Conservation (phyloP, 2,329 filamentous ascomycete species). For the Fusarium papillatum region DNA sequence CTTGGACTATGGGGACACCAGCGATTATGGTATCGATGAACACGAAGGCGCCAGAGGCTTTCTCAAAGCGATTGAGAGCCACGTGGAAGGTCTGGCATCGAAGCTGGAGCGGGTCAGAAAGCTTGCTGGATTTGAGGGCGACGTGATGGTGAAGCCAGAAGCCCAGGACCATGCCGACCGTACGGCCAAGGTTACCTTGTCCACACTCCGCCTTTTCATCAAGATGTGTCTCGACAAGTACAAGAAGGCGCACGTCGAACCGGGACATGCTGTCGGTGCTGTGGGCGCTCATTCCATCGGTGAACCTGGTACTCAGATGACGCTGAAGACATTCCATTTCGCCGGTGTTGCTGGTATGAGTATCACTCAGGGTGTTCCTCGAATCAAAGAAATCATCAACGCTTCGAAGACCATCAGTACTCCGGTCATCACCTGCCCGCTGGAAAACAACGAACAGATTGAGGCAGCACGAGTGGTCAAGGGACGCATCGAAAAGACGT, state of each 20-base stretch:
- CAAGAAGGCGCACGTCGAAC: conserved; percentile 90
- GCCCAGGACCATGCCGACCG: conserved; percentile 69
- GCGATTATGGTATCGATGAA: conserved; percentile 79
- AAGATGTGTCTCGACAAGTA: conserved; percentile 89
- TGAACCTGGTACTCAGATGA: conserved; percentile 99
- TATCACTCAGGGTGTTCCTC: conserved; percentile 98
- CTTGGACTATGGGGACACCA: conserved; percentile 79
- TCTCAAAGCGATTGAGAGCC: conserved; percentile 81
- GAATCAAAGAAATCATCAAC: conserved; percentile 99
- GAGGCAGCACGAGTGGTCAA: conserved; percentile 92
- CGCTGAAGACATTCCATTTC: conserved; percentile 99
- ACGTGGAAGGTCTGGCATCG: conserved; percentile 73
- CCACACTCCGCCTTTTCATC: conserved; percentile 83
- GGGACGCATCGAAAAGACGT: conserved; percentile 95
- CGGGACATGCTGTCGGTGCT: conserved; percentile 95
- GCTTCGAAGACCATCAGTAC: conserved; percentile 95
- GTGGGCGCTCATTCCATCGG: conserved; percentile 98
- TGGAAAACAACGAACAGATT: conserved; percentile 82
- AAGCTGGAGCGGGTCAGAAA: conserved; percentile 69
- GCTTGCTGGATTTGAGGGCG: conserved; percentile 62
- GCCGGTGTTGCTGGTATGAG: conserved; percentile 99
- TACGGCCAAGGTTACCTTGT: conserved; percentile 85
- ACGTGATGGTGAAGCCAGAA: conserved; percentile 33
- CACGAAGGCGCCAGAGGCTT: conserved; percentile 88
- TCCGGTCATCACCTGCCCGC: conserved; percentile 89